Evolutionary conservation across 2,329 filamentous ascomycete species (phyloP), one percentile per base, ranked within the genome.

Genomic region (Furcasterigmium furcatum): DNA sequence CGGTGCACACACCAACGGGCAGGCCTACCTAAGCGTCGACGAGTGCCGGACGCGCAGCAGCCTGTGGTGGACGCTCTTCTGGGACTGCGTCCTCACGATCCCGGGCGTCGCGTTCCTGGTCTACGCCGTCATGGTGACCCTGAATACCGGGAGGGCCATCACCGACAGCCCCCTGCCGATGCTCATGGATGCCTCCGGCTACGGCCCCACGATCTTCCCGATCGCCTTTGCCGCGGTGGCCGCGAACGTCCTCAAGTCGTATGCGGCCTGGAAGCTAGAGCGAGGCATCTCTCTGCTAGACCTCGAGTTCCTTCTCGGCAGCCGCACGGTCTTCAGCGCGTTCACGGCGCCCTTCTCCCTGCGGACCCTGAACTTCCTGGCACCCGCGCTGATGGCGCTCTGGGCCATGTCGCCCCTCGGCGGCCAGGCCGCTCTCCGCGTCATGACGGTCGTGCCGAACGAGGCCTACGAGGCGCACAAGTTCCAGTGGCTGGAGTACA

Each of bases 381-480:
- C 40, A n/a, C 45, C 45, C 2, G 14, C 34, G 12, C 35, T 46
- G 7, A 39, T 46, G 14, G 27, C 16, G 4, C 25, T 46, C 6
- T 46, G 45, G 45, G 45, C 40, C 6, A 12, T 46, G 8, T 46
- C 45, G 7, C 45, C 45, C 3, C 45, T 46, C 4, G 45, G 45
- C 12, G 45, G 45, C 3, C 40, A 46, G 16, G 45, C 45, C 9
- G 35, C 45, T 5, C 27, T 46, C 9, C 27, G 45, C 10, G 24
- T 43, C 20, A 46, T 46, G 45, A 36, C 36, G 4, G 32, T 39
- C 7, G 35, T 43, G 2, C 45, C 45, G 6, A 38, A 30, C 2
- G 21, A 10, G 4, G 40, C 34, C 2, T 19, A 14, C 3, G 40
- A 43, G 27, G 14, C 40, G 9, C 36, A 36, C n/a, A 19, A 21